Base-by-base conservation (phyloP, 306 rosid species). In the Prunus salicina region DNA sequence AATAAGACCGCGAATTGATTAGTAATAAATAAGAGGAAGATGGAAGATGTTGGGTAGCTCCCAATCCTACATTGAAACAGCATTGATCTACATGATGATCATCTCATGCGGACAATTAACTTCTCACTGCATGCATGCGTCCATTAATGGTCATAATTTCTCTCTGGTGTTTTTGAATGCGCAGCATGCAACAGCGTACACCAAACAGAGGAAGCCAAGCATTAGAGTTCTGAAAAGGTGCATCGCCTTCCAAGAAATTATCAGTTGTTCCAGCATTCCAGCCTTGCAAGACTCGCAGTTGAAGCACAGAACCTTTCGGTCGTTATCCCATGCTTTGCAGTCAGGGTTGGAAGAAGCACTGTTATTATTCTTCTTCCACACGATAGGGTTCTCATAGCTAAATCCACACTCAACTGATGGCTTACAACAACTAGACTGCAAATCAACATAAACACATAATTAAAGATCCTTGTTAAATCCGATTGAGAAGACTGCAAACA, bases 281-380 rank as follows among this genome's bases (percentile, higher is more conserved):
- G 91, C 93, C 71, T 91, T 91, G 83, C 96, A 91, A 4, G 93
- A 83, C 56, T 88, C 72, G 67, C 96, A 91, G 68, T 79, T 43
- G 82, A 73, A 91, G 87, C 96, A 91, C 79, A 87, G 63, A 53
- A 62, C 5, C 5, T 3, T 56, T 15, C 72, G 75, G n/a, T 85
- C 64, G 32, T 91, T 88, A 0, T 11, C 32, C 96, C 96, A 91
- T 52, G 67, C 18, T 60, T 68, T 56, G 28, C 96, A 90, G 63
- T 90, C 91, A 3, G 83, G 57, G 65, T 83, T 80, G 63, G 64
- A 11, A 25, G 49, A 20, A 50, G 24, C 41, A 34, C 41, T 76
- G 53, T 12, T 30, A 27, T 5, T 30, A 1, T 70, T 2, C 51
- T 73, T 85, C 27, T 18, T 86, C 95, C 95, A 90, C 0, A 8